phyloP scores from a whole-genome alignment of 1,284 basidiomycete genomes.

The Exsudoporus floridanus region DNA sequence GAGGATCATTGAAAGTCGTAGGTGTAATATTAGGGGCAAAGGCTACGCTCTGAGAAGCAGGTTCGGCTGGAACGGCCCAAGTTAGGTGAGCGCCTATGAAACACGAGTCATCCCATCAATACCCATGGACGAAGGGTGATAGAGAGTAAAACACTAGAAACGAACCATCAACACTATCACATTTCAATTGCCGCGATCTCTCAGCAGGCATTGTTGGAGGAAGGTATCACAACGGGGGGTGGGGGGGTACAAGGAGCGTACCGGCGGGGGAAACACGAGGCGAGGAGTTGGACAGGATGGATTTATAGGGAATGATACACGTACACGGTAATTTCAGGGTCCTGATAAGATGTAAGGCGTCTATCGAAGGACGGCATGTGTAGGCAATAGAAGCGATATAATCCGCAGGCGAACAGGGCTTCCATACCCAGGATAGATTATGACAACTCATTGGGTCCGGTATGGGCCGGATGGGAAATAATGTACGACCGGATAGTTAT shows the following conservation, averaged over 20 bases:
- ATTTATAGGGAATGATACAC: slow-evolving; percentile 36
- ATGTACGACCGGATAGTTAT: slow-evolving; percentile 14
- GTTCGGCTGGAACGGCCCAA: slow-evolving; percentile 52
- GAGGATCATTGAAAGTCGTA: slow-evolving; percentile 55
- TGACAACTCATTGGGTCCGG: slow-evolving; percentile 20
- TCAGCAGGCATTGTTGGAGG: slow-evolving; percentile 52
- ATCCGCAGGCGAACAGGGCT: slow-evolving; percentile 22
- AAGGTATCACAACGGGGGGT: slow-evolving; percentile 27
- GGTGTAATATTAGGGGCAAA: slow-evolving; percentile 62
- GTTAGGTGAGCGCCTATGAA: slow-evolving; percentile 48
- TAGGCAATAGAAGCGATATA: slow-evolving; percentile 33
- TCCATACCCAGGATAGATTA: slow-evolving; percentile 25
- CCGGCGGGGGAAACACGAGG: slow-evolving; percentile 30
- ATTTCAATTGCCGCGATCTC: slow-evolving; percentile 48
- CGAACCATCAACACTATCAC: slow-evolving; percentile 46
- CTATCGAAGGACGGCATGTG: slow-evolving; percentile 33
- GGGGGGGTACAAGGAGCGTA: slow-evolving; percentile 20
- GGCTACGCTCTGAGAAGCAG: slow-evolving; percentile 45
- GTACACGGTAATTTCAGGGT: slow-evolving; percentile 39
- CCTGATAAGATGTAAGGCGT: slow-evolving; percentile 36
- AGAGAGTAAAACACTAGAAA: slow-evolving; percentile 11
- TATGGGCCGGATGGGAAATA: slow-evolving; percentile 18
- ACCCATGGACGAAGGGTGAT: not conserved
- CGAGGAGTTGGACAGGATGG: slow-evolving; percentile 16
- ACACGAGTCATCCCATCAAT: slow-evolving; percentile 18